Base-by-base conservation (phyloP, 2,329 filamentous ascomycete species). In the Aspergillus felis region DNA sequence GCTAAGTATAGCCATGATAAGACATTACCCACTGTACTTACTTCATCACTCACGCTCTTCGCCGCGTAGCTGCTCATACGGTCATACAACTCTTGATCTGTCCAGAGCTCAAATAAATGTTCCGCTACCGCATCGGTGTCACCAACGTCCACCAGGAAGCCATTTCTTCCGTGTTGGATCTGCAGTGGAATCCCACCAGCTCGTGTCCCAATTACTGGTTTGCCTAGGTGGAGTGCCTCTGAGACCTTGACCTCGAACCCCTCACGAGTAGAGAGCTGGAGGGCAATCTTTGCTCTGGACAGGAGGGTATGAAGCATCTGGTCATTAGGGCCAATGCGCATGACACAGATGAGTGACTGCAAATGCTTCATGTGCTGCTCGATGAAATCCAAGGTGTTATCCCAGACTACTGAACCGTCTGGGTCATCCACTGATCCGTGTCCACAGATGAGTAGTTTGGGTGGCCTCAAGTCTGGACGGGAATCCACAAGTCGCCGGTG, bases 241-340 rank as follows among this genome's bases (percentile, higher is more conserved):
- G 88, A 91, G 5, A 94, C 89, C 74, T 94, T 94, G 65, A 94
- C 87, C 73, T 94, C 90, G 65, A 94, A 94, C 0, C 90, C 90
- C 70, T 94, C 90, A 38, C 89, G 84, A 0, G 87, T 92, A 2
- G 89, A 92, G 6, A 94, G 84, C 73, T 94, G 90, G 6, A 94
- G 82, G 0, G 87, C 87, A 7, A 92, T 84, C 56, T 87, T 84
- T 0, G 89, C 86, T 51, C 88, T 87, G 38, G 87, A 85, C 60
- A 94, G 82, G 47, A 94, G 78, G 0, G 86, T 84, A 72, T 94
- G 92, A 65, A 94, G 84, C 24, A 92, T 80, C 72, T 94, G 90
- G 66, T 94, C 90, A 9, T 87, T 89, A 28, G 90, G 88, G 0
- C 88, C 85, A 1, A 94, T 80, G n/a, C 90, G 87, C 82, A 92